A percentile compares a stretch with the other conserved stretches of the same genome.
Evolutionary conservation across 2,329 filamentous ascomycete genomes (phyloP).

Genomic region (Cercospora zeina): DNA sequence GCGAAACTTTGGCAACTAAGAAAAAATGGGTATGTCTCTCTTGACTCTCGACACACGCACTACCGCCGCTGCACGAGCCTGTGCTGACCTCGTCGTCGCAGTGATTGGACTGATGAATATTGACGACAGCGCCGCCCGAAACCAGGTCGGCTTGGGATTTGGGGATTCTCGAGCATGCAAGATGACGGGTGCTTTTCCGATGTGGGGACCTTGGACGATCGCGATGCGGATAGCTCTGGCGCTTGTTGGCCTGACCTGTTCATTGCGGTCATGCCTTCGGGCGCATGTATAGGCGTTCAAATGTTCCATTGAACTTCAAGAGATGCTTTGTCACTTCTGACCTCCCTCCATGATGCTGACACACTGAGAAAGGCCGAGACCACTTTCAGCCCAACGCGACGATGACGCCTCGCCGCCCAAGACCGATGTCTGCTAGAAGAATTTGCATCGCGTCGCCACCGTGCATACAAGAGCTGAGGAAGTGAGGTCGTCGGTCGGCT

Average conservation of each 20-base stretch:
- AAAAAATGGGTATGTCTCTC: constrained; percentile 8
- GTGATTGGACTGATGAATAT: neutral
- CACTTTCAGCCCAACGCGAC: neutral
- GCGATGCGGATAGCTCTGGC: constrained; percentile 16
- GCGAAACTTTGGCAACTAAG: constrained; percentile 23
- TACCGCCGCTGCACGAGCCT: neutral
- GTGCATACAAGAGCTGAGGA: constrained; percentile 12
- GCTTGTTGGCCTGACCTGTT: constrained; percentile 11
- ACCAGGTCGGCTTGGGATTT: constrained; percentile 10
- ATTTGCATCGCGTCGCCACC: neutral
- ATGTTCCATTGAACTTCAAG: constrained; percentile 16
- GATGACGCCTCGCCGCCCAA: neutral
- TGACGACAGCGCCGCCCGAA: constrained; percentile 10
- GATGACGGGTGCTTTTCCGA: constrained; percentile 13
- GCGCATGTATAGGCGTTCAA: constrained; percentile 18
- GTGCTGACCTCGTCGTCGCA: constrained; percentile 11
- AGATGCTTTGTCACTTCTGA: constrained; percentile 2
- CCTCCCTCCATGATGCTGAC: constrained; percentile 4
- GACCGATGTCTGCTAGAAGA: neutral
- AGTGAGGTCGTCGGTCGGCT: constrained; percentile 1
- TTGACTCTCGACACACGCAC: neutral
- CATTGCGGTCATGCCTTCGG: constrained; percentile 12
- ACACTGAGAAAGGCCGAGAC: neutral
- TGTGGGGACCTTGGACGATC: constrained; percentile 18
- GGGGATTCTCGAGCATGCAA: constrained; percentile 10